Evolutionary conservation across 176 grass and related monocot species (phyloP).

Genomic region (Zoysia pacifica): DNA sequence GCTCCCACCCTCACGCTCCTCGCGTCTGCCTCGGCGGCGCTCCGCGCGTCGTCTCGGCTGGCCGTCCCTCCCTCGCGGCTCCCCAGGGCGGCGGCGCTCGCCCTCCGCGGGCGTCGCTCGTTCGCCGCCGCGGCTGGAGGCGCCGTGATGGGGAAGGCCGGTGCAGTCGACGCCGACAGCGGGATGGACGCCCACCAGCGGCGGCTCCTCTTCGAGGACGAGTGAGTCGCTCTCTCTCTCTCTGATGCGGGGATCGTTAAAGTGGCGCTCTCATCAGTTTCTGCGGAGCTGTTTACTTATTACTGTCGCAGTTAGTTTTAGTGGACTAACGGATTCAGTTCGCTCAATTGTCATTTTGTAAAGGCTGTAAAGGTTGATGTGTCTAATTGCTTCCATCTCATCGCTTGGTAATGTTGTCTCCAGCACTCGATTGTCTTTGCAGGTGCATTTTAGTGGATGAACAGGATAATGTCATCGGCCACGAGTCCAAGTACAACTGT

Average conservation of each 20-base stretch:
- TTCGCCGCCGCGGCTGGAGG: slow-evolving; percentile 36
- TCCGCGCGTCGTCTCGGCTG: slow-evolving; percentile 20
- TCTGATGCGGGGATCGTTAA: background rate
- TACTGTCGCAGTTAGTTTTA: background rate
- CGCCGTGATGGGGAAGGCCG: slow-evolving; percentile 48
- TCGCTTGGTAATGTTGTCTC: background rate
- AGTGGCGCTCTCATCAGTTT: background rate
- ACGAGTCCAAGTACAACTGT: slow-evolving; percentile 93
- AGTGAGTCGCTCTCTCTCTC: slow-evolving; percentile 42
- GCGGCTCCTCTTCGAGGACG: slow-evolving; percentile 92
- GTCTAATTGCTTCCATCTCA: background rate
- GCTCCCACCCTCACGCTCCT: slow-evolving; percentile 38
- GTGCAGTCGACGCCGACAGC: slow-evolving; percentile 41
- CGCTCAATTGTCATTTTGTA: background rate
- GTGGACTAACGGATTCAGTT: background rate
- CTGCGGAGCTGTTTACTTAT: background rate
- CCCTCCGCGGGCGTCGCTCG: slow-evolving; percentile 21
- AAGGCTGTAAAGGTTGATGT: background rate
- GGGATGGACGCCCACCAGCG: slow-evolving; percentile 83
- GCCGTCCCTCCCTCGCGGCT: background rate
- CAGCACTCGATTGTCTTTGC: slow-evolving; percentile 18
- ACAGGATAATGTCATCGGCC: slow-evolving; percentile 77
- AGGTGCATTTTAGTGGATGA: slow-evolving; percentile 96
- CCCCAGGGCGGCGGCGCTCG: background rate
- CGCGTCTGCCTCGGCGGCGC: slow-evolving; percentile 28